A percentile compares a stretch with the other conserved stretches of the same genome.
Evolutionary conservation across 192 early-diverging fungal species (phyloP).

Genomic region (Linnemannia schmuckeri): DNA sequence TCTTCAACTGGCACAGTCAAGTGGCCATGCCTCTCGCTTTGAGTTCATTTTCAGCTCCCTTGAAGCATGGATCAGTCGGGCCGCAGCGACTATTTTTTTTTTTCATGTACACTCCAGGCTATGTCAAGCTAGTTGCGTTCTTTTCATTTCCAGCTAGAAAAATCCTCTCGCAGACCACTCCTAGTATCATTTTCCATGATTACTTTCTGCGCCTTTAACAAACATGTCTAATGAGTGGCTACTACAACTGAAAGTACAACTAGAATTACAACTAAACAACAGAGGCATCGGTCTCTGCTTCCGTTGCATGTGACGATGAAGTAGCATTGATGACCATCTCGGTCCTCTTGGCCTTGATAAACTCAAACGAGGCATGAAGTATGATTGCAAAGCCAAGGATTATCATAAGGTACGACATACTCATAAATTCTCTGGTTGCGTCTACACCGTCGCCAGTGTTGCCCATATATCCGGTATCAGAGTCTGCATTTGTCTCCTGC

Average conservation of each 20-base stretch:
- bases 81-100: too few species aligned
- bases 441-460: slow-evolving; percentile 9
- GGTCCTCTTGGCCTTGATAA: slow-evolving; percentile 76
- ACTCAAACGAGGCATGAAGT: slow-evolving; percentile 79
- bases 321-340: slow-evolving; percentile 72
- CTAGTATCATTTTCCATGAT: too few species aligned
- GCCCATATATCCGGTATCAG: slow-evolving; percentile 49
- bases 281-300: neutral
- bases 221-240: neutral
- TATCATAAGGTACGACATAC: slow-evolving; percentile 74
- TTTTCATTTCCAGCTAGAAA: too few species aligned
- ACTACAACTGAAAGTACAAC: neutral
- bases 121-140: too few species aligned
- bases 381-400: slow-evolving; percentile 81
- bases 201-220: too few species aligned
- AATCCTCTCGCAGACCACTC: too few species aligned
- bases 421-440: slow-evolving; percentile 38
- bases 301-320: neutral
- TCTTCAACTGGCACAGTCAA: too few species aligned
- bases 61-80: too few species aligned
- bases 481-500: slow-evolving; percentile 45
- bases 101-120: too few species aligned
- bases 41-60: too few species aligned
- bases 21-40: too few species aligned
- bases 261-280: neutral